Base-by-base conservation (phyloP, 345 rosid genomes). In the Orychophragmus violaceus region DNA sequence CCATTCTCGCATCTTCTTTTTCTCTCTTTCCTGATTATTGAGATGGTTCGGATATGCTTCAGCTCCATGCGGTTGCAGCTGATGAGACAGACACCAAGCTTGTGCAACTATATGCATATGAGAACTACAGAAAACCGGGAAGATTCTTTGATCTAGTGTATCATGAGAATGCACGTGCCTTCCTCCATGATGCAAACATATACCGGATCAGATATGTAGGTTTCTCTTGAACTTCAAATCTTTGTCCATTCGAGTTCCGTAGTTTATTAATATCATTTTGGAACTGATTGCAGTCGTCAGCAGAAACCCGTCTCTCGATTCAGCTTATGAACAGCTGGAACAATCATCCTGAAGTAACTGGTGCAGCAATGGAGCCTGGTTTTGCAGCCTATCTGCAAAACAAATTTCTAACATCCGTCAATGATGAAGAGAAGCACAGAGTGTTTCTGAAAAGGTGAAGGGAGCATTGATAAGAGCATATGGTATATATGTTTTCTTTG, bases 61-160 rank as follows among this genome's bases (percentile, higher is more conserved):
- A 95, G 99, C 94, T 95, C 74, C 98, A 90, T 82, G 78, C 87
- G 0, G 78, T 89, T 62, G 91, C 85, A 50, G 53, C 89, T 18
- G 94, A 95, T 68, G 96, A 95, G 85, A 87, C 87, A 82, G 96
- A 89, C 77, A 82, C 70, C 82, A 89, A 91, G 82, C 84, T 95
- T 74, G 90, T 81, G 46, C 90, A 95, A 74, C 88, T 95, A 48
- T 79, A 86, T 63, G 82, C 81, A 7, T 88, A 95, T 59, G 99
- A 95, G 80, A 85, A 83, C 64, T 84, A 87, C 41, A 82, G 96
- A 69, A 89, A 81, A 33, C 80, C 73, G 29, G 90, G 82, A 80
- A 85, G 86, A 84, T 83, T 81, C 30, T 37, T 78, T 54, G 99
- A 91, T 72, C 35, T 76, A 21, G 90, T 90, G 74, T 88, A 87